Evolutionary conservation across 495 filamentous ascomycete genomes (phyloP).

Genomic region (Xylaria grammica): DNA sequence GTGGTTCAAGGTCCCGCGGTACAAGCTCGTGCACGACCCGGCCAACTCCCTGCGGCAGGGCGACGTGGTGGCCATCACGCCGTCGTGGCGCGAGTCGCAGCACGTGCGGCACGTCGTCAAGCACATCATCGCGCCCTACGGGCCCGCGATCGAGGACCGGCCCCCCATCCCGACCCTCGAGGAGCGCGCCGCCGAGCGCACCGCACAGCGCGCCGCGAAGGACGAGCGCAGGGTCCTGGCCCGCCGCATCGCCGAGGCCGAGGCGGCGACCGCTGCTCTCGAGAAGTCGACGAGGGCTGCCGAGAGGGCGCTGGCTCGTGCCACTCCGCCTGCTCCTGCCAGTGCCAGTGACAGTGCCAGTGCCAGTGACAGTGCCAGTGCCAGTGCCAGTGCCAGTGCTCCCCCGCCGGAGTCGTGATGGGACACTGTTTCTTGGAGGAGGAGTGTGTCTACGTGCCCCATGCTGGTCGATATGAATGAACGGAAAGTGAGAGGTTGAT

Average conservation of each 20-base stretch:
- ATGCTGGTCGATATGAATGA: not conserved
- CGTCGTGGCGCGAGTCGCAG: constrained; percentile 67
- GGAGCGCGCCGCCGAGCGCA: constrained; percentile 59
- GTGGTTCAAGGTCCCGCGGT: constrained; percentile 54
- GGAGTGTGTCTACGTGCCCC: constrained; percentile 1
- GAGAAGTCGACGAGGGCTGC: constrained; percentile 20
- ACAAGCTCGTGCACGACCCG: constrained; percentile 76
- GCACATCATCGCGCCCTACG: constrained; percentile 76
- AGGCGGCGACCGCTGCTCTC: constrained; percentile 17
- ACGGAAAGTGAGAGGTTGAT: not conserved
- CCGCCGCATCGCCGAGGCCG: not conserved
- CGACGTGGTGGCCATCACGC: constrained; percentile 79
- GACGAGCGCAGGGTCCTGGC: constrained; percentile 46
- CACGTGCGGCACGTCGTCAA: constrained; percentile 78
- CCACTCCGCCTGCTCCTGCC: not conserved
- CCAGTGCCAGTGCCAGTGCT: not conserved
- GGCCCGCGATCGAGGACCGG: constrained; percentile 63
- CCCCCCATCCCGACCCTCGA: constrained; percentile 67
- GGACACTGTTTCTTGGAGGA: no score
- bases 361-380: no score
- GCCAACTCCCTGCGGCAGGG: constrained; percentile 72
- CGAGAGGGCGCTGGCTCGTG: constrained; percentile 21
- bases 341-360: not conserved
- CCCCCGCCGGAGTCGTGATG: no score
- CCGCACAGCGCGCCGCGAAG: constrained; percentile 56